A percentile compares a stretch with the other conserved stretches of the same genome.
Evolutionary conservation across 305 asterid genomes (phyloP).

Genomic region (Coffea humblotiana): DNA sequence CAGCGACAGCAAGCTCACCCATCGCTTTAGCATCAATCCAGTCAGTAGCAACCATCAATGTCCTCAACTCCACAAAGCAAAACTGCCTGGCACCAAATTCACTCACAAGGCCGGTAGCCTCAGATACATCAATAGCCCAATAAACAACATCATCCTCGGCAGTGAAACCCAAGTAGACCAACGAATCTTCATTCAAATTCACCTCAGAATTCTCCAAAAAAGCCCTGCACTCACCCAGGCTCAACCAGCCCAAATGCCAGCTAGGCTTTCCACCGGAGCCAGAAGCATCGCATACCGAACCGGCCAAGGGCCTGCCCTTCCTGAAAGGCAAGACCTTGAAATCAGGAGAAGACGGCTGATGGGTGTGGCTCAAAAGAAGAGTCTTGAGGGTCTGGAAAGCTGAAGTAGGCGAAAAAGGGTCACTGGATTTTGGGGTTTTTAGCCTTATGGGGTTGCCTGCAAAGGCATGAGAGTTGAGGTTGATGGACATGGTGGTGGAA

Average conservation of each 20-base stretch:
- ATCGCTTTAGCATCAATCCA: constrained; percentile 75
- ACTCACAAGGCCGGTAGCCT: constrained; percentile 53
- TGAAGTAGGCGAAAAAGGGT: constrained; percentile 67
- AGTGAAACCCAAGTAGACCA: constrained; percentile 72
- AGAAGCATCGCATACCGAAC: constrained; percentile 29
- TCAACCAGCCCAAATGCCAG: constrained; percentile 28
- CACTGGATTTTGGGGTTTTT: constrained; percentile 59
- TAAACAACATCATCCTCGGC: constrained; percentile 64
- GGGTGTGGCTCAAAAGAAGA: constrained; percentile 42
- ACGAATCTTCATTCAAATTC: constrained; percentile 58
- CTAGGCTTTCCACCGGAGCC: constrained; percentile 39
- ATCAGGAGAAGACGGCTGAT: constrained; percentile 49
- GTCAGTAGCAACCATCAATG: constrained; percentile 96
- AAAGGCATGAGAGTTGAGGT: constrained; percentile 58
- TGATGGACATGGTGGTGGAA: constrained; percentile 40
- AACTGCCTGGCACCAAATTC: constrained; percentile 54
- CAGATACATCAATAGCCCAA: constrained; percentile 88
- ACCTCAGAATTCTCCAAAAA: constrained; percentile 59
- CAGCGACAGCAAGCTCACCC: constrained; percentile 89
- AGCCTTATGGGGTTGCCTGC: constrained; percentile 68
- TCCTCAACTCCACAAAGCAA: constrained; percentile 87
- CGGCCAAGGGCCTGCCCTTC: constrained; percentile 80
- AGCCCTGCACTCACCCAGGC: constrained; percentile 50
- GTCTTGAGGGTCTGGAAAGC: constrained; percentile 68
- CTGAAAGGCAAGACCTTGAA: constrained; percentile 81